A percentile compares a stretch with the other conserved stretches of the same genome.
phyloP scores from a whole-genome alignment of 108 stramenopile genomes.

The Discostella pseudostelligera region DNA sequence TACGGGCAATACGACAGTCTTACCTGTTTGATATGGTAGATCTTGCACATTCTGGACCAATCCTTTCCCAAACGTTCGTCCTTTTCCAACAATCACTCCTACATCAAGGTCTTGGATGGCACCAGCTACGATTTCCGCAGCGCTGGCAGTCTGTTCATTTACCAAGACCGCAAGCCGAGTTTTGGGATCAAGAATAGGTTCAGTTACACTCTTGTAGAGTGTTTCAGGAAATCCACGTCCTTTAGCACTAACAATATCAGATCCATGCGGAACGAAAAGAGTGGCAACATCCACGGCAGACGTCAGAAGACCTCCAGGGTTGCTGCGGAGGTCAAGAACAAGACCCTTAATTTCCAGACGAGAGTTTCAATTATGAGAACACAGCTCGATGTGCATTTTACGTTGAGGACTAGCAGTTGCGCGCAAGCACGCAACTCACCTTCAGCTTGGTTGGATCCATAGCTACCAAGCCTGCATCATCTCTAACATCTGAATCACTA shows the following conservation, averaged over 20 bases:
- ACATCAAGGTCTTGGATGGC: slow-evolving; percentile 96
- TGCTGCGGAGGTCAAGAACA: slow-evolving; percentile 91
- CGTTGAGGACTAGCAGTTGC: no score
- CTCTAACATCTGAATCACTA: slow-evolving; percentile 38
- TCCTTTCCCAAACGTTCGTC: slow-evolving; percentile 95
- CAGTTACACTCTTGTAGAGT: slow-evolving; percentile 75
- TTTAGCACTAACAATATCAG: slow-evolving; percentile 88
- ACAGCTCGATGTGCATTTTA: no score
- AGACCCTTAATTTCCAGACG: slow-evolving; percentile 68
- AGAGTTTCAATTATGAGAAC: no score
- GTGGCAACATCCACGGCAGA: slow-evolving; percentile 92
- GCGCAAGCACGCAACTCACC: slow-evolving; percentile 17
- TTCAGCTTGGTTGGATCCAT: slow-evolving; percentile 49
- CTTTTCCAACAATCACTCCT: slow-evolving; percentile 89
- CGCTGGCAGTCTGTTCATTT: slow-evolving; percentile 88
- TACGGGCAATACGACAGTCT: not conserved
- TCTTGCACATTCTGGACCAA: slow-evolving; percentile 97
- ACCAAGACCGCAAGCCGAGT: slow-evolving; percentile 90
- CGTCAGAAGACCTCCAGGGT: slow-evolving; percentile 93
- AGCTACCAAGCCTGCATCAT: slow-evolving; percentile 5
- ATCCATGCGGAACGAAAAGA: slow-evolving; percentile 87
- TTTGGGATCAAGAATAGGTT: slow-evolving; percentile 74
- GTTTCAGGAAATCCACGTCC: slow-evolving; percentile 91
- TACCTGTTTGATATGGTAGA: slow-evolving; percentile 65
- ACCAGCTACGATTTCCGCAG: slow-evolving; percentile 95